These are phyloP conservation scores for Diplodia scrobiculata DNA, from an alignment of 2,329 filamentous ascomycete genomes.

Conservation along the genomic window DNA sequence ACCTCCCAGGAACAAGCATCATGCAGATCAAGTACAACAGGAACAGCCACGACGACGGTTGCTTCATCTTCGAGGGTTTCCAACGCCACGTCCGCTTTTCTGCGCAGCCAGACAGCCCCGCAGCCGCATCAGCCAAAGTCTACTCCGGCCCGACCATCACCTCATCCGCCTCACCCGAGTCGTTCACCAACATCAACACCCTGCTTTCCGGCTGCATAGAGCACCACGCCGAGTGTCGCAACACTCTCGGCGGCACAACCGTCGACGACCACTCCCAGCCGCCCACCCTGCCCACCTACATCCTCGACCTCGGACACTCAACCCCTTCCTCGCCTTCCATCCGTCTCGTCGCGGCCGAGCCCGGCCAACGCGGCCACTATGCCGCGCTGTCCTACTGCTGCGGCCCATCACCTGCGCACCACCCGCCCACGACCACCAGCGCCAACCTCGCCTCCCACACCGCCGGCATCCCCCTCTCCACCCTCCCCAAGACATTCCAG, in stretches of 20 bases:
- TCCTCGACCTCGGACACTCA: constrained; percentile 17
- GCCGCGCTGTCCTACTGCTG: constrained; percentile 22
- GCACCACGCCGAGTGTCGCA: neutral
- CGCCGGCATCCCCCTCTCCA: neutral
- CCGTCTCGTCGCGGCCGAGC: neutral
- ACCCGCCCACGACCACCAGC: constrained; percentile 6
- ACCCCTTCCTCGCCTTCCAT: neutral
- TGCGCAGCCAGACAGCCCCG: constrained; percentile 4
- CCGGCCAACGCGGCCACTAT: constrained; percentile 10
- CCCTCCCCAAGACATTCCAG: constrained; percentile 24
- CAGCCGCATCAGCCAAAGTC: neutral
- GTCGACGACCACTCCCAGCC: neutral
- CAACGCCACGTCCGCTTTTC: neutral
- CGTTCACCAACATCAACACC: neutral
- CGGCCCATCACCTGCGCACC: neutral
- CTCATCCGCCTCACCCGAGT: neutral
- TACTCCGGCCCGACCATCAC: neutral
- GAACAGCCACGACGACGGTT: neutral
- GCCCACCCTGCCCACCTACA: constrained; percentile 26
- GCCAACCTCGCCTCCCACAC: neutral
- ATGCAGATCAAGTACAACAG: constrained; percentile 10
- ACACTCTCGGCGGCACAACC: neutral
- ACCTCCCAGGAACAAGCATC: neutral
- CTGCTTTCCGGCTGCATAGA: neutral
- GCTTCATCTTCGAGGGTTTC: neutral